Conservation (phyloP, 2,329 filamentous ascomycete species). For the Aspergillus fischeri region DNA sequence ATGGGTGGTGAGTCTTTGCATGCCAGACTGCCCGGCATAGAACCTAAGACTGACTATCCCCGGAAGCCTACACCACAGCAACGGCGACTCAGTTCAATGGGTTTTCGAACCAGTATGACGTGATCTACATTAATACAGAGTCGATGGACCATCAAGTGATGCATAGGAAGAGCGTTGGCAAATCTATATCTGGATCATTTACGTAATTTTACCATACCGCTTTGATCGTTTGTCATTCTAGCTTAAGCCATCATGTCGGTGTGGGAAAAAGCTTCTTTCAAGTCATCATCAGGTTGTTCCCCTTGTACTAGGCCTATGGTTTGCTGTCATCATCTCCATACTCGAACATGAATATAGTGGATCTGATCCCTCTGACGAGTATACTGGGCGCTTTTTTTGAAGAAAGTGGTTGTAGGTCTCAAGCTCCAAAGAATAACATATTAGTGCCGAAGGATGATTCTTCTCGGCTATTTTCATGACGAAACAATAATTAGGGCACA, state of each 20-base stretch:
- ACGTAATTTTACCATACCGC: background rate
- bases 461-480: background rate
- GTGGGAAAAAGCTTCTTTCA: background rate
- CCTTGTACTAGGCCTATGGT: background rate
- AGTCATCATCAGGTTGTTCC: background rate
- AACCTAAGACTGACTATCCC: conserved; percentile 1
- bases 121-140: conserved; percentile 26
- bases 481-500: background rate
- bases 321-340: background rate
- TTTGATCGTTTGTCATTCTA: background rate
- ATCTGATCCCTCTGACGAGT: background rate
- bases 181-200: background rate
- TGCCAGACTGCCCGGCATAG: background rate
- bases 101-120: conserved; percentile 12
- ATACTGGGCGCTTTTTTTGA: background rate
- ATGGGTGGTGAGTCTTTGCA: conserved; percentile 23
- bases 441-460: background rate
- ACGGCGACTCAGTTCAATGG: conserved; percentile 24
- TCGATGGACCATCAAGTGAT: background rate
- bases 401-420: background rate
- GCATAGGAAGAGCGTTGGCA: background rate
- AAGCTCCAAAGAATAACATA: background rate
- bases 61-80: conserved; percentile 14
- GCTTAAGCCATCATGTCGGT: background rate
- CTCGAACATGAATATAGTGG: background rate